Conservation (phyloP, 140 eudicot species). For the Anethum foeniculum region DNA sequence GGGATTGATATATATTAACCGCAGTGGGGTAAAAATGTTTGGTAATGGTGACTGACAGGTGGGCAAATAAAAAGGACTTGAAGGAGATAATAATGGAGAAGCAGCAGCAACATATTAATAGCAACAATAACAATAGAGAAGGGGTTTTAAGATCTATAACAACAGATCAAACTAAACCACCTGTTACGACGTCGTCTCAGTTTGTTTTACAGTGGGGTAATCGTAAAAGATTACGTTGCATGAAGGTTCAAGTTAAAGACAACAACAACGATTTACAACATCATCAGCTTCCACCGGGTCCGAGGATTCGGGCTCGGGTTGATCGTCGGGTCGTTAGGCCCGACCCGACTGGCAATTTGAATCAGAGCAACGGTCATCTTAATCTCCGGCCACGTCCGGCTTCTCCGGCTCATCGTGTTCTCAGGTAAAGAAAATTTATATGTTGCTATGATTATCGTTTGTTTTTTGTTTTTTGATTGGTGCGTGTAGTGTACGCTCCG, state of each 20-base stretch:
- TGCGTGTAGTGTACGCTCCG: slow-evolving; percentile 14
- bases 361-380: slow-evolving; percentile 28
- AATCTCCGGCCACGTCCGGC: slow-evolving; percentile 74
- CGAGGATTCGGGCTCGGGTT: slow-evolving; percentile 38
- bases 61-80: neutral
- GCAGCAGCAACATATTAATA: slow-evolving; percentile 15
- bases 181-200: slow-evolving; percentile 52
- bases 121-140: slow-evolving; percentile 11
- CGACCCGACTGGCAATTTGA: slow-evolving; percentile 17
- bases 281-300: slow-evolving; percentile 18
- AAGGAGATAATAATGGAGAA: slow-evolving; percentile 38
- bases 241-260: slow-evolving; percentile 55
- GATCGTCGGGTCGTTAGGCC: slow-evolving; percentile 60
- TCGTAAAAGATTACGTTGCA: slow-evolving; percentile 66
- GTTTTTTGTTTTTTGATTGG: neutral
- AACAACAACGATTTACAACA: slow-evolving; percentile 1
- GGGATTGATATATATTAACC: neutral
- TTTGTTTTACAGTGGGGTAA: slow-evolving; percentile 89
- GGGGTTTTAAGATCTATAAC: slow-evolving; percentile 18
- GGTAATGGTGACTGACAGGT: slow-evolving; percentile 39
- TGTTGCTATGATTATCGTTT: no score
- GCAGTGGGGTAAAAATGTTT: slow-evolving; percentile 1
- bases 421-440: slow-evolving; percentile 39
- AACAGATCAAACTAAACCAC: slow-evolving; percentile 29
- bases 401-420: slow-evolving; percentile 71